phyloP scores from a whole-genome alignment of 768 basidiomycete genomes.

The Pleurotus ostreatus region DNA sequence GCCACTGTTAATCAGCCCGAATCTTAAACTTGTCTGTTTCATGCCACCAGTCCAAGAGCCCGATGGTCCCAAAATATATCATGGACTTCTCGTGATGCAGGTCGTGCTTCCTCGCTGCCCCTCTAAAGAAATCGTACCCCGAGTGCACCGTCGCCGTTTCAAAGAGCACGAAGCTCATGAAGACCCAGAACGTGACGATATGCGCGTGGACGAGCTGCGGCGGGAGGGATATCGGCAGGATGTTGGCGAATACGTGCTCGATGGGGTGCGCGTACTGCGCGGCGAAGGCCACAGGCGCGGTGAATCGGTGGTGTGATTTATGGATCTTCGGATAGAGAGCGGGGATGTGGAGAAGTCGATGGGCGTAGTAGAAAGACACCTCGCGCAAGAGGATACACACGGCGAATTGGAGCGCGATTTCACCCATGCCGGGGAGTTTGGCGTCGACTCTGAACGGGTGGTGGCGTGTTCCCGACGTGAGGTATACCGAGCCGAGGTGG shows the following conservation, averaged over 20 bases:
- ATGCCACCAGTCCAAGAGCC: constrained; percentile 18
- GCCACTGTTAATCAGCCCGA: too few relatives aligned
- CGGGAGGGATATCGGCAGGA: constrained; percentile 22
- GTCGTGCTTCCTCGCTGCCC: constrained; percentile 21
- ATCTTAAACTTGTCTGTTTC: background rate
- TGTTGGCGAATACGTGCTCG: constrained; percentile 24
- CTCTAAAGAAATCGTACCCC: constrained; percentile 23
- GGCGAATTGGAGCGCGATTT: constrained; percentile 17
- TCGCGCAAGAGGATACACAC: constrained; percentile 21
- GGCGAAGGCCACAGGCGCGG: constrained; percentile 24
- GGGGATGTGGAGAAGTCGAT: constrained; percentile 23
- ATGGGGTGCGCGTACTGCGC: constrained; percentile 22
- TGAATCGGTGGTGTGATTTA: constrained; percentile 27
- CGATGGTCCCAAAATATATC: constrained; percentile 22
- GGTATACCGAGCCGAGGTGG: constrained; percentile 12
- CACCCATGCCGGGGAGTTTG: constrained; percentile 13
- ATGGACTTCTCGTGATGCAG: constrained; percentile 23
- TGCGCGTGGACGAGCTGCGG: constrained; percentile 20
- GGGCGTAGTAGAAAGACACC: constrained; percentile 25
- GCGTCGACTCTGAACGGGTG: constrained; percentile 15
- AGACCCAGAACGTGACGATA: constrained; percentile 23
- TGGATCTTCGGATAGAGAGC: constrained; percentile 21
- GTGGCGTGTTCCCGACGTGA: background rate
- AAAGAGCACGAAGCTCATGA: constrained; percentile 19
- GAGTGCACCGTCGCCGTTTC: constrained; percentile 24